Conservation (phyloP, 1,139 yeast genomes). For the Geotrichum restrictum region DNA sequence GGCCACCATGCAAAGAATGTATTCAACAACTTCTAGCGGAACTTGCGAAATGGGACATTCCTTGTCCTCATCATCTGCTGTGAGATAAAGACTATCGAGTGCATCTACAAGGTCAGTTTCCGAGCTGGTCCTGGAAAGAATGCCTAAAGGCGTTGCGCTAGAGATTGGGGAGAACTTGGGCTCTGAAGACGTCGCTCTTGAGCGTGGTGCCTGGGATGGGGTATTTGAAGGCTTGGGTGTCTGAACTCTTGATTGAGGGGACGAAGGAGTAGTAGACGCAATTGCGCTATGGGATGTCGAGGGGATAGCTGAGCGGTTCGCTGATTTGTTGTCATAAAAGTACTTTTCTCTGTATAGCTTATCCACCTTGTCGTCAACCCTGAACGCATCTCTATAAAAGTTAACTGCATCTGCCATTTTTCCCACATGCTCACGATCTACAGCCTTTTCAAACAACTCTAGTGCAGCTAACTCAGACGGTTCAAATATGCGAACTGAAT, state of each 20-base stretch:
- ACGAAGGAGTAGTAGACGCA: neutral
- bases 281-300: neutral
- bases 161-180: too few species aligned
- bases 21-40: conserved; percentile 61
- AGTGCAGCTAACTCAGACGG: conserved; percentile 44
- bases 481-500: neutral
- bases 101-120: neutral
- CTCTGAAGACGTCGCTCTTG: too few species aligned
- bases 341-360: conserved; percentile 56
- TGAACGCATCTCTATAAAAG: conserved; percentile 68
- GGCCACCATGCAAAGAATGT: conserved; percentile 54
- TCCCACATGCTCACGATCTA: conserved; percentile 68
- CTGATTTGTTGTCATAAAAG: conserved; percentile 24
- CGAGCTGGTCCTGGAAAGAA: too few species aligned
- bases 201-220: neutral
- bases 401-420: conserved; percentile 75
- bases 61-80: conserved; percentile 40
- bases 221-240: neutral
- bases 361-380: conserved; percentile 57
- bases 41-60: conserved; percentile 56
- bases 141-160: too few species aligned
- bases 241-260: neutral
- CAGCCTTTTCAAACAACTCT: conserved; percentile 62
- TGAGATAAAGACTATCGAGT: conserved; percentile 33
- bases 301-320: conserved; percentile 3